These are phyloP conservation scores for Umbelopsis ramanniana DNA, from an alignment of 192 early-diverging fungal genomes.

Conservation along the genomic window DNA sequence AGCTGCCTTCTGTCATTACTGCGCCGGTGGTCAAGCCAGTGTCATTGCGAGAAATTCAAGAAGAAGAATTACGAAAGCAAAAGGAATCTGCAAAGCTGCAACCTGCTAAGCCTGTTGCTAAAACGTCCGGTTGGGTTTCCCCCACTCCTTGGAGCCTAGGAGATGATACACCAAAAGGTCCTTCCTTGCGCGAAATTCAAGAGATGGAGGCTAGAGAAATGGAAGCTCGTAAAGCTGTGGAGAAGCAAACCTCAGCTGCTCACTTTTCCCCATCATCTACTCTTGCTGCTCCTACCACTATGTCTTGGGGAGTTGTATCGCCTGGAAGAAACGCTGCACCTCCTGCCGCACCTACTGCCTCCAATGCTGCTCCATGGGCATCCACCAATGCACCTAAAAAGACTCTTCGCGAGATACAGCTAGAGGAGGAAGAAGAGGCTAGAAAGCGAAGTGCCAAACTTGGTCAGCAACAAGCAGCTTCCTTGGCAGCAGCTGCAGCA, in stretches of 20 bases:
- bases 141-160: slow-evolving; percentile 14
- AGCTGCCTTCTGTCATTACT: neutral
- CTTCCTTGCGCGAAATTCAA: slow-evolving; percentile 65
- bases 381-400: slow-evolving; percentile 52
- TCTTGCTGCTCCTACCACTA: slow-evolving; percentile 20
- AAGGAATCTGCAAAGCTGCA: slow-evolving; percentile 39
- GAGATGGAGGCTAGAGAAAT: slow-evolving; percentile 61
- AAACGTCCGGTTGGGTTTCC: slow-evolving; percentile 13
- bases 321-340: slow-evolving; percentile 32
- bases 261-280: slow-evolving; percentile 11
- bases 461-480: slow-evolving; percentile 25
- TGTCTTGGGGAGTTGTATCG: slow-evolving; percentile 45
- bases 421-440: slow-evolving; percentile 58
- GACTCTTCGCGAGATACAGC: slow-evolving; percentile 60
- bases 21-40: slow-evolving; percentile 29
- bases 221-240: slow-evolving; percentile 38
- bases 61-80: slow-evolving; percentile 47
- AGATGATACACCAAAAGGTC: slow-evolving; percentile 38
- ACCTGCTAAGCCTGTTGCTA: slow-evolving; percentile 18
- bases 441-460: slow-evolving; percentile 45
- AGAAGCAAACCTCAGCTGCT: slow-evolving; percentile 39
- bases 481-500: slow-evolving; percentile 27
- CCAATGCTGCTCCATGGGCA: slow-evolving; percentile 39
- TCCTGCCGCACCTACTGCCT: slow-evolving; percentile 28
- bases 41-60: slow-evolving; percentile 51